Conservation (phyloP, 1,139 yeast genomes). For the Nematodospora anomalae region DNA sequence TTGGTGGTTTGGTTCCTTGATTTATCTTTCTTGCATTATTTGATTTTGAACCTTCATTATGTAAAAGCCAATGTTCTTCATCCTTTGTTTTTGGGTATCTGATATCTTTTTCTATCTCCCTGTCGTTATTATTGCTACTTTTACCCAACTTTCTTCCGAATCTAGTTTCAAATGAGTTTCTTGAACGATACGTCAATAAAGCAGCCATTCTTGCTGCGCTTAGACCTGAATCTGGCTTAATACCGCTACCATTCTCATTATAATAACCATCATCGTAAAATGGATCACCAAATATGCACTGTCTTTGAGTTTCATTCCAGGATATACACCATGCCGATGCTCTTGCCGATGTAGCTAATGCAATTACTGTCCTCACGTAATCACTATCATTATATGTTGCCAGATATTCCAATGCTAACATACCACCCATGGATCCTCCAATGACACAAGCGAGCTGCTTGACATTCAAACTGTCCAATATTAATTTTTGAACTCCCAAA, state of each 20-base stretch:
- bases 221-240: conserved; percentile 78
- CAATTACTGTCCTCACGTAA: conserved; percentile 72
- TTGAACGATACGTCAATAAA: conserved; percentile 82
- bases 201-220: conserved; percentile 99
- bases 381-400: conserved; percentile 65
- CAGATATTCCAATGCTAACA: conserved; percentile 86
- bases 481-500: conserved; percentile 72
- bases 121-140: neutral
- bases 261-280: conserved; percentile 85
- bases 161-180: conserved; percentile 87
- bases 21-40: conserved; percentile 15
- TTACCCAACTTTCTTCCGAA: conserved; percentile 69
- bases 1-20: conserved; percentile 58
- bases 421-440: conserved; percentile 99
- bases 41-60: conserved; percentile 42
- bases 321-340: conserved; percentile 98
- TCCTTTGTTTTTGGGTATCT: conserved; percentile 42
- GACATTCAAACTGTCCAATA: conserved; percentile 75
- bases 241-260: conserved; percentile 54
- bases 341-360: conserved; percentile 90
- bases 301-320: conserved; percentile 98
- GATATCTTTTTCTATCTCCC: conserved; percentile 20
- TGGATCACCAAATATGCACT: conserved; percentile 92
- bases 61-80: conserved; percentile 47
- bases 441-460: conserved; percentile 76